phyloP scores from a whole-genome alignment of 257 asterid species.

The Paraleonurus japonicus region DNA sequence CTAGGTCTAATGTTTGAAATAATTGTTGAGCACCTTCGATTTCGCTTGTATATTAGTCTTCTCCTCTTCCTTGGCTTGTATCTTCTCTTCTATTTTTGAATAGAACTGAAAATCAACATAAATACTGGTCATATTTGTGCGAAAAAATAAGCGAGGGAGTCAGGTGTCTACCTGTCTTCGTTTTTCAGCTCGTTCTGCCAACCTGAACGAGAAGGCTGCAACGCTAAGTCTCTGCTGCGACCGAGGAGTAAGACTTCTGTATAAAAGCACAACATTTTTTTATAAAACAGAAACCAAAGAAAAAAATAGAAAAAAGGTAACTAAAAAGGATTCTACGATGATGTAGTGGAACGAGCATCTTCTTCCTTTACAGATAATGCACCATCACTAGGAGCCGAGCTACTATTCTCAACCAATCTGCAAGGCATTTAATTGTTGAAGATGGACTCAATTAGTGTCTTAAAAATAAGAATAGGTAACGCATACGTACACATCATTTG shows the following conservation, averaged over 20 bases:
- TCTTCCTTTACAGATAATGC: constrained; percentile 46
- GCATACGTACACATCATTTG: constrained; percentile 49
- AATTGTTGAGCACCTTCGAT: constrained; percentile 57
- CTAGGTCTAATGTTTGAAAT: background rate
- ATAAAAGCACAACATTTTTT: constrained; percentile 12
- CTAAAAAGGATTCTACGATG: constrained; percentile 50
- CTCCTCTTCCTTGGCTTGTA: constrained; percentile 77
- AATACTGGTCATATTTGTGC: background rate
- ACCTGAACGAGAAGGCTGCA: constrained; percentile 60
- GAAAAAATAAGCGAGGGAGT: background rate
- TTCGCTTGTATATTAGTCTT: constrained; percentile 61
- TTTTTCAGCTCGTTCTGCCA: constrained; percentile 81
- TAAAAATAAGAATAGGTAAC: background rate
- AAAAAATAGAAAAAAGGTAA: background rate
- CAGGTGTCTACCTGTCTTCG: constrained; percentile 68
- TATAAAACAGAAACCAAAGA: background rate
- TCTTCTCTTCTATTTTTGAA: constrained; percentile 84
- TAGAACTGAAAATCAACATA: constrained; percentile 50
- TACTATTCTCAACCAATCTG: constrained; percentile 42
- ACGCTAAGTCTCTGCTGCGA: constrained; percentile 34
- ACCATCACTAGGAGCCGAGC: constrained; percentile 33
- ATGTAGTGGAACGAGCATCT: constrained; percentile 68
- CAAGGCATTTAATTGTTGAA: constrained; percentile 4
- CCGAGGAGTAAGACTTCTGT: constrained; percentile 50
- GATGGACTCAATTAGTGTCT: background rate